Evolutionary conservation across 148 eudicot species (phyloP), one percentile per base, ranked within the genome.

Genomic region (Vaccinium darrowii): DNA sequence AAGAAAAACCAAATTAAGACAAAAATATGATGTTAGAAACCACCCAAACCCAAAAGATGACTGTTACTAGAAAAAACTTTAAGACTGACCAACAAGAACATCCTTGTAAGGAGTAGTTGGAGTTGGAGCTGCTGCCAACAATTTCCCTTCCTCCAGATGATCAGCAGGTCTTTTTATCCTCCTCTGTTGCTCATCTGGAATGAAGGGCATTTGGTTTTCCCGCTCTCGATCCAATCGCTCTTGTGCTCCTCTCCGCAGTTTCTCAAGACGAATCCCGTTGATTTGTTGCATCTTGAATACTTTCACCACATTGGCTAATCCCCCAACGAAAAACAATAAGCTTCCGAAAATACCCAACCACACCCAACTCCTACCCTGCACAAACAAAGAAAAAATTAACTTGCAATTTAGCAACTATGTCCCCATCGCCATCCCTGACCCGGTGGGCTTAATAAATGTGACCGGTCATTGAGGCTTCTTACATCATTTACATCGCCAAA

Each of bases 191-290:
- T 94, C 90, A 8, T 91, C 93, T 0, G 58, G 76, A 5, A 92
- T 85, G 27, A 92, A 71, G 19, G 98, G 94, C 47, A 87, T 83
- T n/a, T 81, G 92, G 33, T 93, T 94, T 88, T 96, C 98, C 69
- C 93, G 78, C 71, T 71, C 88, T 62, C 81, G 91, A 7, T 86
- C 54, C 80, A 94, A 47, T 62, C 91, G 83, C 81, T 94, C 98
- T 88, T 94, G 96, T 14, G 95, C 98, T 21, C 98, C 97, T 36
- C 97, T 94, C 43, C 94, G 90, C 7, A 96, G 90, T 79, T 94
- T 96, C 90, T 96, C 98, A 43, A 96, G 88, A 30, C 93, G 89
- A 25, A 90, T 78, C 53, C 92, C 94, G 8, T 88, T 86, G 12
- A 77, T 82, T 84, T 93, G 95, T 49, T 91, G 96, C 96, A 94